These are phyloP conservation scores for Paraphaeosphaeria minitans DNA, from an alignment of 2,329 filamentous ascomycete species.

Conservation along the genomic window DNA sequence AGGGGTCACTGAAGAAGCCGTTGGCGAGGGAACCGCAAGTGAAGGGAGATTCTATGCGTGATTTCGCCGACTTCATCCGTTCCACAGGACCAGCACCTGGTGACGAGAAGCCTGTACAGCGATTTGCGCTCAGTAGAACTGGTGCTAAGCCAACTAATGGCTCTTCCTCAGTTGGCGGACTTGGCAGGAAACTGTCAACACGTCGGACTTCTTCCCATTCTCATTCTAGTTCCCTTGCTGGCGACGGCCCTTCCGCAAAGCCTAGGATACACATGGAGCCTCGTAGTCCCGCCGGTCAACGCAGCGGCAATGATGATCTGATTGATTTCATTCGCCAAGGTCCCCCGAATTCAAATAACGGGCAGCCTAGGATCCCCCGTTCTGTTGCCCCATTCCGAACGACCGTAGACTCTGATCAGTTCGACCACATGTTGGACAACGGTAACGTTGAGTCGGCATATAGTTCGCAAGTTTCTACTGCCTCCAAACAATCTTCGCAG, in stretches of 20 bases:
- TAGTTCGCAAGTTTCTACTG: constrained; percentile 42
- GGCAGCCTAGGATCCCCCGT: constrained; percentile 75
- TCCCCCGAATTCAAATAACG: constrained; percentile 65
- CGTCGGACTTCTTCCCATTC: constrained; percentile 22
- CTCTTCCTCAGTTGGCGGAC: constrained; percentile 29
- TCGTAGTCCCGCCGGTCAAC: constrained; percentile 70
- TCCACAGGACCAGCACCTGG: constrained; percentile 68
- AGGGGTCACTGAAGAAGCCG: constrained; percentile 33
- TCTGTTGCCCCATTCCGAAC: constrained; percentile 83
- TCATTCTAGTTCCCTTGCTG: constrained; percentile 18
- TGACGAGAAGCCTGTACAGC: constrained; percentile 39
- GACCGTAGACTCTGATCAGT: constrained; percentile 85
- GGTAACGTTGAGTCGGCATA: constrained; percentile 42
- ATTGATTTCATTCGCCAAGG: constrained; percentile 96
- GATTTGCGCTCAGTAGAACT: constrained; percentile 36
- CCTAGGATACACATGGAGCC: constrained; percentile 52
- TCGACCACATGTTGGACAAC: constrained; percentile 51
- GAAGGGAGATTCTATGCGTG: constrained; percentile 72
- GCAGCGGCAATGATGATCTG: constrained; percentile 73
- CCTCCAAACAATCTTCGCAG: constrained; percentile 54
- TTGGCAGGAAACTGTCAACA: constrained; percentile 37
- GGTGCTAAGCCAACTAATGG: constrained; percentile 23
- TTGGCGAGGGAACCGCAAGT: constrained; percentile 74
- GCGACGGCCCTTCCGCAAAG: constrained; percentile 33
- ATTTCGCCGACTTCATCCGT: constrained; percentile 89